Percentiles rank a stretch among this genome's conserved stretches.
Evolutionary conservation across 2,329 filamentous ascomycete genomes (phyloP).

Genomic region (Cladosporium sp.): DNA sequence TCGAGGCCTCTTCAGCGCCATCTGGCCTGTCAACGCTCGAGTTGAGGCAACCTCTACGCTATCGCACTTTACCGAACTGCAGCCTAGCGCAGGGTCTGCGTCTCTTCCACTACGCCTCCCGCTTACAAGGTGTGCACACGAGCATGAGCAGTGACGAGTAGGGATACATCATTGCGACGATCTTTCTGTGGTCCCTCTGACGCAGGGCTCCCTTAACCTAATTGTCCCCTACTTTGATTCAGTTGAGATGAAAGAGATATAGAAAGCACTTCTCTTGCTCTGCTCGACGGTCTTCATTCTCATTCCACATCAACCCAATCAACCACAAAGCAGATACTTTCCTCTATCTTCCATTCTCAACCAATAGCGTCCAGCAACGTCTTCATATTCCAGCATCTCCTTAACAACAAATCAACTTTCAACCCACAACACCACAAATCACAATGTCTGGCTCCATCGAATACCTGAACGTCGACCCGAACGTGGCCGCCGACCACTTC

Average conservation of each 20-base stretch:
- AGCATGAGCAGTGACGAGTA: conserved; percentile 11
- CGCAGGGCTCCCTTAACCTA: conserved; percentile 1
- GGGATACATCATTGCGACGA: conserved; percentile 7
- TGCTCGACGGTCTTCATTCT: background rate
- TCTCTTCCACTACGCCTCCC: background rate
- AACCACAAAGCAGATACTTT: background rate
- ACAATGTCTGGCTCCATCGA: conserved; percentile 26
- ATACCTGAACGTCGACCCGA: conserved; percentile 38
- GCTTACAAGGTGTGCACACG: background rate
- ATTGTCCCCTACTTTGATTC: background rate
- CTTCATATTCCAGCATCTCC: background rate
- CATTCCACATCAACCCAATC: background rate
- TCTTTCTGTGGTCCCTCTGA: conserved; percentile 9
- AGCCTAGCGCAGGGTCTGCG: background rate
- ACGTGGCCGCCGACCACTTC: conserved; percentile 42
- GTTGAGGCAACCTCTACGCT: background rate
- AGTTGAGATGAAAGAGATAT: background rate
- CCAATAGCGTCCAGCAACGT: background rate
- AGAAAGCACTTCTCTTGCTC: background rate
- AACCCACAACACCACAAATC: background rate
- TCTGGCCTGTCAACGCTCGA: background rate
- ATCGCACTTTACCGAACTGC: background rate
- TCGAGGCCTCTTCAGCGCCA: background rate
- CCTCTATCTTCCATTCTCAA: too few species aligned
- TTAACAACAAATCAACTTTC: too few species aligned